Percentiles rank a stretch among this genome's conserved stretches.
These are phyloP conservation scores for Cryptococcus sp. DNA, from an alignment of 1,284 basidiomycete species.

Conservation along the genomic window DNA sequence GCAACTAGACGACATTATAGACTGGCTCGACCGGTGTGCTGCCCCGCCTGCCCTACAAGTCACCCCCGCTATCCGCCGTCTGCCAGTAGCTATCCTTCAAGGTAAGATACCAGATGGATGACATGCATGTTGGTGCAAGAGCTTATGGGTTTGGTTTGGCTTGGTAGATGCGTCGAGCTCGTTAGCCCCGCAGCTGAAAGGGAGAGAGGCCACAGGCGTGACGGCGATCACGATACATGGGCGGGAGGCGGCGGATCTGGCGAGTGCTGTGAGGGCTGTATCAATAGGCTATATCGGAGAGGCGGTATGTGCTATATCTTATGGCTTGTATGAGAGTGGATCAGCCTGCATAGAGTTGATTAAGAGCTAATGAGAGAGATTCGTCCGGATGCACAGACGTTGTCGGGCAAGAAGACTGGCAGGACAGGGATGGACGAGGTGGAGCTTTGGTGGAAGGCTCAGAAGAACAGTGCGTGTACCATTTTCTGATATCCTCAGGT, in stretches of 20 bases:
- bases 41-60: conserved; percentile 17
- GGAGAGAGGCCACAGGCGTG: background rate
- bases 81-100: conserved; percentile 38
- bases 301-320: conserved; percentile 16
- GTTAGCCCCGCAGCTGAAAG: conserved; percentile 11
- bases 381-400: conserved; percentile 8
- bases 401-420: conserved; percentile 28
- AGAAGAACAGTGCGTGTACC: conserved; percentile 19
- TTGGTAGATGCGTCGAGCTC: conserved; percentile 21
- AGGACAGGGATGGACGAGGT: conserved; percentile 38
- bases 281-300: conserved; percentile 34
- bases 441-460: conserved; percentile 29
- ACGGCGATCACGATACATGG: conserved; percentile 18
- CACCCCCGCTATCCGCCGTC: conserved; percentile 19
- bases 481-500: too few species aligned
- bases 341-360: too few species aligned
- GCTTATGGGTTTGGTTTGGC: background rate
- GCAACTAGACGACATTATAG: conserved; percentile 35
- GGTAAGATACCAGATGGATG: conserved; percentile 22
- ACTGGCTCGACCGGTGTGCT: conserved; percentile 33
- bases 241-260: conserved; percentile 31
- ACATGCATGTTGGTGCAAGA: background rate
- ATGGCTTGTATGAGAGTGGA: too few species aligned
- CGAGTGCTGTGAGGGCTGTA: conserved; percentile 23
- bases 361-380: conserved; percentile 4